These are phyloP conservation scores for Adansonia rubrostipa DNA, from an alignment of 441 rosid species.

Conservation along the genomic window DNA sequence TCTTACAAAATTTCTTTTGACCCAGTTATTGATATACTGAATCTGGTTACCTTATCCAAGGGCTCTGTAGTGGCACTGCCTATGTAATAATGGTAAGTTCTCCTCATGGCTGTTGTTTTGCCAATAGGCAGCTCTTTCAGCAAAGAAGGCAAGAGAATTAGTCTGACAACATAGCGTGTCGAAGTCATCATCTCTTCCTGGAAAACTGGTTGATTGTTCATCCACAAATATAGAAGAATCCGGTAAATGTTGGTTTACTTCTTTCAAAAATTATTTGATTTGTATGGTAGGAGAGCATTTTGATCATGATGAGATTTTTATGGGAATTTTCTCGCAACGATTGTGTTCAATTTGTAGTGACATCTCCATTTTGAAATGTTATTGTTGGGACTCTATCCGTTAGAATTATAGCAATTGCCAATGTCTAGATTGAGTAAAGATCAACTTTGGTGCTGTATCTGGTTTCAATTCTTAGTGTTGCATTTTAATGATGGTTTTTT, in stretches of 20 bases:
- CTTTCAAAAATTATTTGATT: slow-evolving; percentile 7
- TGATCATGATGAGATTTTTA: not conserved
- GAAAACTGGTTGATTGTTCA: slow-evolving; percentile 94
- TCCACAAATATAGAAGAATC: slow-evolving; percentile 84
- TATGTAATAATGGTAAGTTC: slow-evolving; percentile 3
- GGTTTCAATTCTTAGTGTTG: slow-evolving; percentile 6
- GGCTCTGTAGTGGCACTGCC: slow-evolving; percentile 2
- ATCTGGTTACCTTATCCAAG: slow-evolving; percentile 9
- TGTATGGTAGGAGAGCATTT: slow-evolving; percentile 11
- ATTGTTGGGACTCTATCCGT: not conserved
- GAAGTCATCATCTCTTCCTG: slow-evolving; percentile 92
- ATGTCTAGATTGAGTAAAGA: not conserved
- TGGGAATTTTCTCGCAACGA: not conserved
- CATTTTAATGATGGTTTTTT: not conserved
- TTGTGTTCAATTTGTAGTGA: not conserved
- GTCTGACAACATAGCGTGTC: slow-evolving; percentile 83
- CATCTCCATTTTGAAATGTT: not conserved
- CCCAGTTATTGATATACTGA: not conserved
- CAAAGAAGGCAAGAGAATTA: slow-evolving; percentile 93
- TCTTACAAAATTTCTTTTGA: slow-evolving; percentile 9
- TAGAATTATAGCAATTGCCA: not conserved
- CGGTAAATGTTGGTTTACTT: slow-evolving; percentile 45
- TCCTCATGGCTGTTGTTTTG: slow-evolving; percentile 24
- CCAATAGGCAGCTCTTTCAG: slow-evolving; percentile 90
- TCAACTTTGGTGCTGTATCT: not conserved